phyloP scores from a whole-genome alignment of 257 asterid genomes.

The Coffea canephora region DNA sequence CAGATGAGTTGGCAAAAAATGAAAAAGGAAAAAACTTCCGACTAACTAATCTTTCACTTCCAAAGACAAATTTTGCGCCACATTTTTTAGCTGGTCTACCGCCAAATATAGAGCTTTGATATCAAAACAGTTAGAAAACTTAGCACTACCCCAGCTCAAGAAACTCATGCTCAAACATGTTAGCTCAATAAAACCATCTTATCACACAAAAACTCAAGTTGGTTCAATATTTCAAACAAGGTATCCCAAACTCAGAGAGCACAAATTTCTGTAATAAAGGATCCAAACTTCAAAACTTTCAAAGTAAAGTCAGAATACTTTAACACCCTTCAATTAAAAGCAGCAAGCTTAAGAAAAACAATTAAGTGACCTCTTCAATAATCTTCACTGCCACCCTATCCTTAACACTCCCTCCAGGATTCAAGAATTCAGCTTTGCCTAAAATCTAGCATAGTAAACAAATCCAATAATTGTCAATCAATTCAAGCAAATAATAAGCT shows the following conservation, averaged over 20 bases:
- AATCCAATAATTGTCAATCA: background rate
- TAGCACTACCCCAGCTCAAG: background rate
- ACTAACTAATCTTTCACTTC: background rate
- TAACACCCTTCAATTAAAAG: background rate
- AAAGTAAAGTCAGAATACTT: constrained; percentile 7
- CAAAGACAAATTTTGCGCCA: background rate
- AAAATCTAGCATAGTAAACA: constrained; percentile 49
- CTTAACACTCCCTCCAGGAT: constrained; percentile 97
- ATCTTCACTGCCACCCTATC: constrained; percentile 92
- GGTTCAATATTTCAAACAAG: background rate
- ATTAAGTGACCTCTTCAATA: constrained; percentile 70
- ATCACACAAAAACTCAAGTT: too few species aligned
- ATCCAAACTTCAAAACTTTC: constrained; percentile 12
- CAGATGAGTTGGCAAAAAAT: too few species aligned
- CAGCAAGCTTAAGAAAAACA: background rate
- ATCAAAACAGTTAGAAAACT: background rate
- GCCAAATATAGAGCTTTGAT: background rate
- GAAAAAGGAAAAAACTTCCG: too few species aligned
- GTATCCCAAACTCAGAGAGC: background rate
- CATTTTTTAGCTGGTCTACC: background rate
- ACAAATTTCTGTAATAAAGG: background rate
- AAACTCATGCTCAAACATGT: background rate
- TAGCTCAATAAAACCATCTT: background rate
- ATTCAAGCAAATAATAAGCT: too few species aligned
- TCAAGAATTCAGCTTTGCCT: constrained; percentile 94